Evolutionary conservation across 805 yeast species (phyloP).

Genomic region (Torulaspora delbrueckii): DNA sequence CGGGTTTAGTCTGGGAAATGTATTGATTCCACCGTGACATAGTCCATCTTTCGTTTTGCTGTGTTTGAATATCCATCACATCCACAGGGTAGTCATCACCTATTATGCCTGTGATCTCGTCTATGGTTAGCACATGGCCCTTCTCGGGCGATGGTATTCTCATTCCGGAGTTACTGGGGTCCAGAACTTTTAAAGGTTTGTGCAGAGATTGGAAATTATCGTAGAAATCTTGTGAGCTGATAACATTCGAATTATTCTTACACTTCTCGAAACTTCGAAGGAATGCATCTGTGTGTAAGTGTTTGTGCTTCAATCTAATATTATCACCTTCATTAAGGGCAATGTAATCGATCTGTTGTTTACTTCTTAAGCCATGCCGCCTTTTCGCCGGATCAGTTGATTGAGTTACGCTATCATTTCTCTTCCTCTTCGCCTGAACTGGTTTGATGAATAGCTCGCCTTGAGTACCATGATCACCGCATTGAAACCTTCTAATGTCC

Average conservation of each 20-base stretch:
- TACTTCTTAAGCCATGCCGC: constrained; percentile 52
- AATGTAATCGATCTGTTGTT: constrained; percentile 63
- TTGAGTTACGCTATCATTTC: constrained; percentile 1
- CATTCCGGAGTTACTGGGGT: constrained; percentile 25
- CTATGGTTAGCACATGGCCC: constrained; percentile 23
- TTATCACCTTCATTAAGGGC: constrained; percentile 72
- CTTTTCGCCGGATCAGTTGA: constrained; percentile 22
- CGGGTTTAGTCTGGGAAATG: constrained; percentile 42
- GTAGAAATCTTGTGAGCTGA: constrained; percentile 14
- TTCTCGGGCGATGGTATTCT: constrained; percentile 14
- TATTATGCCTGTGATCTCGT: constrained; percentile 38
- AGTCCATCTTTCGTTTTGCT: constrained; percentile 59
- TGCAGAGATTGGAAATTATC: constrained; percentile 18
- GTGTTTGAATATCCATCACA: constrained; percentile 87
- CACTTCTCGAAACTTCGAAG: constrained; percentile 20
- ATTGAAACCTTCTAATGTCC: constrained; percentile 14
- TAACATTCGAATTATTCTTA: constrained; percentile 18
- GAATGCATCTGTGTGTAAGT: constrained; percentile 46
- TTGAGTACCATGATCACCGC: constrained; percentile 12
- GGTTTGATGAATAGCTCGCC: constrained; percentile 1
- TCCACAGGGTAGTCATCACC: constrained; percentile 65
- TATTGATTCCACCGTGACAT: constrained; percentile 72
- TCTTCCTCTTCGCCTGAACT: constrained; percentile 1
- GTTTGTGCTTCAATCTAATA: constrained; percentile 49
- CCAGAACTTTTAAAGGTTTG: constrained; percentile 19